Evolutionary conservation across 306 rosid species (phyloP).

Genomic region (Quercus mongolica): DNA sequence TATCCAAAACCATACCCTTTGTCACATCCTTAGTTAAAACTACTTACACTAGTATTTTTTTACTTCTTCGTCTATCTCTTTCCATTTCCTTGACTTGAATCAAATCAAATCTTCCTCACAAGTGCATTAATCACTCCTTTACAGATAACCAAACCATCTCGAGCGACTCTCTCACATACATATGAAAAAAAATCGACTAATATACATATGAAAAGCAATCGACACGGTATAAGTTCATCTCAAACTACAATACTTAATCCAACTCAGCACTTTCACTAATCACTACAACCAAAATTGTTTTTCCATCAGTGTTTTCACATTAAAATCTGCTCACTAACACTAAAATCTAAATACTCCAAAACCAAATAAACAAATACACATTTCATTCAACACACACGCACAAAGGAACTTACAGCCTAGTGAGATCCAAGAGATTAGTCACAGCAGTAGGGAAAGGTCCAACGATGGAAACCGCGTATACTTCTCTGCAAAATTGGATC

Average conservation of each 20-base stretch:
- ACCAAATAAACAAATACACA: no score
- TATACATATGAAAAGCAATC: not conserved
- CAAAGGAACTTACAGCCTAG: slow-evolving; percentile 61
- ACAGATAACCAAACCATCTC: no score
- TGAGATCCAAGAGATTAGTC: slow-evolving; percentile 94
- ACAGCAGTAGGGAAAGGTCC: slow-evolving; percentile 99
- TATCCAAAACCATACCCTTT: no score
- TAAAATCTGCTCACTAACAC: not conserved
- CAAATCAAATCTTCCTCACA: no score
- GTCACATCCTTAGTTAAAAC: no score
- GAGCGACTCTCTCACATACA: not conserved
- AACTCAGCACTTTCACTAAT: not conserved
- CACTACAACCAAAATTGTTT: not conserved
- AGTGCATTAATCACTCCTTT: no score
- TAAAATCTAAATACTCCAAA: not conserved
- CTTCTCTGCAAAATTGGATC: slow-evolving; percentile 57
- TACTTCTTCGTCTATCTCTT: no score
- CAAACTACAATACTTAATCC: not conserved
- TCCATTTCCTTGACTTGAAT: no score
- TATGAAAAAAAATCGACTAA: not conserved
- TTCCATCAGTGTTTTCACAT: not conserved
- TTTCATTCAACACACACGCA: no score
- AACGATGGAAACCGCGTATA: slow-evolving; percentile 94
- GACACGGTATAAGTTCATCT: not conserved
- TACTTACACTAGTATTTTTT: no score